Base-by-base conservation (phyloP, 805 yeast genomes). In the Wickerhamomyces sydowiorum region DNA sequence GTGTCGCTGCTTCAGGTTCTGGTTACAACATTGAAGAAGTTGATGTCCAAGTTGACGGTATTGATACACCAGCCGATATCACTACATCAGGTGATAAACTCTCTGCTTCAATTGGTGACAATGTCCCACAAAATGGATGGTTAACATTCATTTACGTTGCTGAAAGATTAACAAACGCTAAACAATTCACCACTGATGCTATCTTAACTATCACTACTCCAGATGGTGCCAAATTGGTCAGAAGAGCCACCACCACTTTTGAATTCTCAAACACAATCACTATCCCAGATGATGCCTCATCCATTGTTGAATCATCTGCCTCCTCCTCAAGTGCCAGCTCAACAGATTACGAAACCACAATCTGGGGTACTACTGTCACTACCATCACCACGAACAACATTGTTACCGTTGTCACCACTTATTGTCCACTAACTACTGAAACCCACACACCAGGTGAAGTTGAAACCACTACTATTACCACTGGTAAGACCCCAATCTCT, bases 331-430 rank as follows among this genome's bases (percentile, higher is more conserved):
- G 25, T 20, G 28, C 37, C 23, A 7, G 7, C 10, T 14, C 37
- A 13, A n/a, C 27, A 5, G 18, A 17, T 12, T 14, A 34, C 21
- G 23, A 19, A 18, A 40, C 47, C n/a, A 37, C 42, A 8, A 30
- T 35, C 25, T 52, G 23, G 57, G 52, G 22, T 55, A 53, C 39
- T 50, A 45, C 40, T 37, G 46, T 33, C 44, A 49, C 53, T 42
- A 51, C 49, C 50, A 51, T 36, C 42, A 51, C 36, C 29, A 45
- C 19, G 17, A 20, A 25, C 15, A 21, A 31, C 27, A 28, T n/a
- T 28, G 28, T 39, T 34, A 38, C 47, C 3, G n/a, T 45, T 59
- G 66, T 49, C 53, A 59, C 57, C 44, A 57, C 50, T 48, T 64
- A 38, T 62, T 61, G 42, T 24, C 38, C 43, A 15, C n/a, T 41